Evolutionary conservation across 345 rosid species (phyloP), one percentile per base, ranked within the genome.

Genomic region (Eucalyptus caleyi): DNA sequence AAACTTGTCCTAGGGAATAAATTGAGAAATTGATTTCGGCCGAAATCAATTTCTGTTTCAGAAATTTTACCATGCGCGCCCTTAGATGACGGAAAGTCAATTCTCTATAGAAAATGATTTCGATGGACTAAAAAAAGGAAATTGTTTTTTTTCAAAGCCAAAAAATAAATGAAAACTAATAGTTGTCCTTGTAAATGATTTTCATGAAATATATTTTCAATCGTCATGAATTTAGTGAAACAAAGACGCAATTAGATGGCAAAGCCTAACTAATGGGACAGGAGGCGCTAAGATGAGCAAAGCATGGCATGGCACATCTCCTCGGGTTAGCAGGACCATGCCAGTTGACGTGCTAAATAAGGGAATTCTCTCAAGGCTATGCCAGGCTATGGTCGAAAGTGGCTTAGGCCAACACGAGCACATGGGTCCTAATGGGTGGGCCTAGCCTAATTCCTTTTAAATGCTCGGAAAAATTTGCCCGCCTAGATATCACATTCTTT

Each of bases 261-360:
- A 11, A 40, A 11, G 4, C 83, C 5, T 21, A 4, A 34, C 12
- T 34, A 34, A 67, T 0, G 11, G 1, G 3, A 5, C 5, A 1
- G 2, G 8, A 19, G 59, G 5, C 0, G 0, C 6, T 9, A 6
- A 0, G 5, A 69, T 3, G 2, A 8, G 26, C 16, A 10, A 0
- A 11, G 26, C 15, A 37, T 0, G 13, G 13, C 81, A 5, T 2
- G 24, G 0, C 83, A 1, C 40, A 15, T 65, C 21, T 65, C 21
- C 5, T 65, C 21, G 1, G 2, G 14, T 11, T 11, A 21, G 47
- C 5, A 0, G 0, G 0, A 77, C 27, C 27, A 77, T 37, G 45
- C 27, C 1, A 11, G 2, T 2, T 1, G 2, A 2, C 27, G 2
- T 5, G 0, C 47, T 77, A 77, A 37, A 77, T 24, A 77, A 69